phyloP scores from a whole-genome alignment of 2,329 filamentous ascomycete species.

The Mycocentrospora acerina region DNA sequence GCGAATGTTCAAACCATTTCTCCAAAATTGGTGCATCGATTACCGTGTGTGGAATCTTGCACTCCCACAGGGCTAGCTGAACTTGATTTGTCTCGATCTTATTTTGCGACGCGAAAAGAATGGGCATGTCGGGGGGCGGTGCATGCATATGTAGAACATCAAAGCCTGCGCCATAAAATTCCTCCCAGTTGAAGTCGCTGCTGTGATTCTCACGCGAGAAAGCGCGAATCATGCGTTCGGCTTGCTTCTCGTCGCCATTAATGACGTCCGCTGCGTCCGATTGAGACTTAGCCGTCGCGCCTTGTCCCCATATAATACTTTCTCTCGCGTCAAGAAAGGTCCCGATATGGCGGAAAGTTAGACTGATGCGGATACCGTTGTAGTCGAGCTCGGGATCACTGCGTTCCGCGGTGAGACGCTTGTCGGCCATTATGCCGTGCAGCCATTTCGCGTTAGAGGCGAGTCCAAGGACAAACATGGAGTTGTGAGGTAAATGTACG shows the following conservation, averaged over 20 bases:
- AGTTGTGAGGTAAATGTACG: conserved; percentile 81
- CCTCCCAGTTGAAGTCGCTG: conserved; percentile 71
- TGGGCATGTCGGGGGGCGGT: conserved; percentile 35
- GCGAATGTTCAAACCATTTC: conserved; percentile 10
- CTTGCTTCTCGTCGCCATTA: conserved; percentile 68
- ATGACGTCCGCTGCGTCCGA: conserved; percentile 63
- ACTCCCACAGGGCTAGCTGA: conserved; percentile 32
- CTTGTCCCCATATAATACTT: conserved; percentile 84
- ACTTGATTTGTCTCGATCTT: conserved; percentile 34
- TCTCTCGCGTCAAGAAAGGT: conserved; percentile 74
- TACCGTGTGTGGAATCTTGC: conserved; percentile 19
- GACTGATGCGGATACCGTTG: conserved; percentile 76
- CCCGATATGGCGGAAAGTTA: conserved; percentile 87
- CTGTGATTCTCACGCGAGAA: conserved; percentile 83
- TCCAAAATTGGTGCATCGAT: conserved; percentile 23
- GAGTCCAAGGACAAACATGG: conserved; percentile 79
- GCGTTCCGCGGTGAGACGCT: conserved; percentile 69
- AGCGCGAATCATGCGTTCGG: conserved; percentile 69
- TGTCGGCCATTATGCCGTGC: conserved; percentile 89
- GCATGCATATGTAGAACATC: conserved; percentile 69
- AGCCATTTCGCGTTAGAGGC: conserved; percentile 84
- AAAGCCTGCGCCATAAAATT: conserved; percentile 75
- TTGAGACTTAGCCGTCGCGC: conserved; percentile 69
- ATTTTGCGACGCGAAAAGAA: conserved; percentile 41
- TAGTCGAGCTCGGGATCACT: conserved; percentile 69